These are phyloP conservation scores for Annulohypoxylon maeteangense DNA, from an alignment of 495 filamentous ascomycete genomes.

Conservation along the genomic window DNA sequence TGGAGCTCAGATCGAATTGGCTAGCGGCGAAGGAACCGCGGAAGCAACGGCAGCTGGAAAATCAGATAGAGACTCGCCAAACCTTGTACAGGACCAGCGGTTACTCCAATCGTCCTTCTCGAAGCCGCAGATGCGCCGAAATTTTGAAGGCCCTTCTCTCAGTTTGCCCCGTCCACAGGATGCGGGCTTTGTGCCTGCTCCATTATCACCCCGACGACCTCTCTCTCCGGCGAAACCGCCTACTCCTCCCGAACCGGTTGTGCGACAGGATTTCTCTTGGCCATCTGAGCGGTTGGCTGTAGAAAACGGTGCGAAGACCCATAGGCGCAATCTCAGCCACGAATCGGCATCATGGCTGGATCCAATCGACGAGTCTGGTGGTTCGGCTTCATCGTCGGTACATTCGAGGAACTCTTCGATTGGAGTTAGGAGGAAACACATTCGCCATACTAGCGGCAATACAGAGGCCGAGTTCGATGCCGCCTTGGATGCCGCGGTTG, in stretches of 20 bases:
- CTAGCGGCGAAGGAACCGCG: constrained; percentile 60
- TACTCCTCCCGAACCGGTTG: constrained; percentile 51
- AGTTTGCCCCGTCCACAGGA: constrained; percentile 57
- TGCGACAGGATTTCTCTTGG: constrained; percentile 56
- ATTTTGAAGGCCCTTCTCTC: constrained; percentile 50
- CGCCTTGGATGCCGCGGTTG: constrained; percentile 93
- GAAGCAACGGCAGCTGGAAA: constrained; percentile 59
- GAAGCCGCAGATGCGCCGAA: constrained; percentile 53
- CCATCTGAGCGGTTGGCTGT: constrained; percentile 47
- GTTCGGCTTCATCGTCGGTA: constrained; percentile 80
- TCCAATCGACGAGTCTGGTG: constrained; percentile 94
- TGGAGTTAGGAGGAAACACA: constrained; percentile 71
- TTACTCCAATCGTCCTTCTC: constrained; percentile 61
- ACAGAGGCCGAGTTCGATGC: constrained; percentile 96
- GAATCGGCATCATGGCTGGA: constrained; percentile 94
- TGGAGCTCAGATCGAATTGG: constrained; percentile 60
- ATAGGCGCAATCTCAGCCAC: constrained; percentile 69
- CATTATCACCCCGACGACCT: constrained; percentile 69
- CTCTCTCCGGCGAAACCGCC: constrained; percentile 54
- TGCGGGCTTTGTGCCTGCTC: constrained; percentile 69
- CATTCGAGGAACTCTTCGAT: constrained; percentile 81
- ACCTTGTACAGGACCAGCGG: constrained; percentile 26
- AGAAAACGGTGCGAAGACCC: constrained; percentile 48
- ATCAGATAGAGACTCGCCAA: constrained; percentile 52
- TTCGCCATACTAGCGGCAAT: constrained; percentile 73